Base-by-base conservation (phyloP, 2,329 filamentous ascomycete species). In the Rhexocercosporidium sp. region DNA sequence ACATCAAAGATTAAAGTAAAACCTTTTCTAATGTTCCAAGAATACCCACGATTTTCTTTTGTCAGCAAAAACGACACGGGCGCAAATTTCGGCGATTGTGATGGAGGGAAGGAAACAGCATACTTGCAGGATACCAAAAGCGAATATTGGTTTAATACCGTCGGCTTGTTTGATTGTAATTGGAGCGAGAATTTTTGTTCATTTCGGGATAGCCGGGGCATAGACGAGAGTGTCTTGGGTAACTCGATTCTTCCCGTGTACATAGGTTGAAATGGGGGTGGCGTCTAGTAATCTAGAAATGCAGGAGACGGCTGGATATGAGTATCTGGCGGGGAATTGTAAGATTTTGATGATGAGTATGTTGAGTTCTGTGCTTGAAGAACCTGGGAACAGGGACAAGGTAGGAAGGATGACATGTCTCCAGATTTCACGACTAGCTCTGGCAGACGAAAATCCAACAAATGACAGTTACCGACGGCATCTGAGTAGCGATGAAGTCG, bases 1-100 rank as follows among this genome's bases (percentile, higher is more conserved):
- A 37, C 47, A 46, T 29, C 49, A 49, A 22, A 22, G 18, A 12
- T 62, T 62, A 20, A 41, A 57, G 20, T 56, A 12, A 63, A 39
- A 22, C 11, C 37, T 51, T 54, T 47, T 54, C 29, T 61, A 46
- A 66, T 46, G 34, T 56, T 61, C 44, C 7, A 62, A 67, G 53
- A 59, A 64, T 67, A 67, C 66, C 66, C 66, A 67, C 57, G 61
- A 64, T 47, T 67, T 64, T 65, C 44, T 37, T 67, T 67, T 57
- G 47, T 63, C 20, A 57, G 34, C 31, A 37, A 57, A 57, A 57
- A 57, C 54, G 54, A 57, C 31, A 37, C 34, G 54, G 34, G 54
- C 54, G 9, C 20, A 20, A 16, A 39, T 18, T 39, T 39, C 12
- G n/a, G 34, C n/a, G 31, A 57, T 57, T 22, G 54, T 37, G 54